Evolutionary conservation across 352 stramenopile genomes (phyloP).

Genomic region (Phytopythium delawarense): DNA sequence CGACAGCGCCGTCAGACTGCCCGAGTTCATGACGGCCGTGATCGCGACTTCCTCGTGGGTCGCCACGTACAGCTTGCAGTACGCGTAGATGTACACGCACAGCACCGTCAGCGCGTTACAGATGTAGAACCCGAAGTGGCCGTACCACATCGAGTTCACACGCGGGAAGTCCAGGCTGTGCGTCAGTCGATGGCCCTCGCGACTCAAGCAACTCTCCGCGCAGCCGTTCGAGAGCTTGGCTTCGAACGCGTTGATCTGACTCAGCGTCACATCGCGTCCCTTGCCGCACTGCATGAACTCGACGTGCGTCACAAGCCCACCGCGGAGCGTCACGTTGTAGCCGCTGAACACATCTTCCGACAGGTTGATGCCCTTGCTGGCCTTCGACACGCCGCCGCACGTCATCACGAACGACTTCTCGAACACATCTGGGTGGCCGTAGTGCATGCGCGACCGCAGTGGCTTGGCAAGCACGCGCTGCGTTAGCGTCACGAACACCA

Average conservation of each 20-base stretch:
- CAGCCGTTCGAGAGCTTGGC: conserved; percentile 85
- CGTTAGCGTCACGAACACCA: conserved; percentile 85
- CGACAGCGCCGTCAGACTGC: conserved; percentile 56
- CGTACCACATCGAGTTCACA: conserved; percentile 88
- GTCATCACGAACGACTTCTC: conserved; percentile 87
- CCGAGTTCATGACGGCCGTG: conserved; percentile 54
- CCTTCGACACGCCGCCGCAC: conserved; percentile 79
- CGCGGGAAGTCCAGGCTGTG: conserved; percentile 81
- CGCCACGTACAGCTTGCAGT: conserved; percentile 78
- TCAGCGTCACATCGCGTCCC: conserved; percentile 81
- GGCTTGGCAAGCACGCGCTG: conserved; percentile 81
- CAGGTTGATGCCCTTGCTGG: conserved; percentile 86
- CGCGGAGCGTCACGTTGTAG: conserved; percentile 81
- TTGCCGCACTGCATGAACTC: conserved; percentile 90
- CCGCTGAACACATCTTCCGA: conserved; percentile 89
- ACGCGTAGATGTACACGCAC: conserved; percentile 85
- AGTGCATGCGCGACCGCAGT: conserved; percentile 80
- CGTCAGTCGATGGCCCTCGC: conserved; percentile 75
- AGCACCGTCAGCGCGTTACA: conserved; percentile 84
- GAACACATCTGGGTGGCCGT: conserved; percentile 86
- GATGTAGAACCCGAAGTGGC: conserved; percentile 89
- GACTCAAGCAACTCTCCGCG: conserved; percentile 76
- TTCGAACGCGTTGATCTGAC: conserved; percentile 88
- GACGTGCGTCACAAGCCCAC: conserved; percentile 75
- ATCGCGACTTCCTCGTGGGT: conserved; percentile 63